Evolutionary conservation across 805 yeast species (phyloP).

Genomic region (Pichia paraexigua): DNA sequence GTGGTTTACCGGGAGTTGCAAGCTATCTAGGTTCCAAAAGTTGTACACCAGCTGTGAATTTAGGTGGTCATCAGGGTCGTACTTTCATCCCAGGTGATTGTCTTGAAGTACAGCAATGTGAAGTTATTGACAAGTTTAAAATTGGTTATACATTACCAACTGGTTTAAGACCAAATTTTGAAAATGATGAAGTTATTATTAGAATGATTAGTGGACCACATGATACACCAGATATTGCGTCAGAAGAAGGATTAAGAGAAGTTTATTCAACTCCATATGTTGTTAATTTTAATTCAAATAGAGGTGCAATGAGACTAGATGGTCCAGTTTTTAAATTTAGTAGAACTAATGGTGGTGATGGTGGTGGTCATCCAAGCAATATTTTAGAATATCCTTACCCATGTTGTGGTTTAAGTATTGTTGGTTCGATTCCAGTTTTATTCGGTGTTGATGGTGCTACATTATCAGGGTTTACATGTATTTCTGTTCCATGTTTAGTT

Average conservation of each 20-base stretch:
- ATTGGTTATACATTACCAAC: slow-evolving; percentile 15
- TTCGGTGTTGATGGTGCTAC: slow-evolving; percentile 28
- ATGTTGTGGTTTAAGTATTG: slow-evolving; percentile 23
- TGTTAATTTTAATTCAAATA: slow-evolving; percentile 24
- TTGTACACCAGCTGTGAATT: slow-evolving; percentile 22
- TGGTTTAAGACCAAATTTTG: slow-evolving; percentile 13
- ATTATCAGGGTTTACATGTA: slow-evolving; percentile 23
- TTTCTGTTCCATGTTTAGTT: slow-evolving; percentile 19
- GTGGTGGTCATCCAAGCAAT: slow-evolving; percentile 27
- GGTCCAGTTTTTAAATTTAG: slow-evolving; percentile 22
- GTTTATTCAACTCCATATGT: slow-evolving; percentile 17
- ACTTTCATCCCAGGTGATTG: slow-evolving; percentile 25
- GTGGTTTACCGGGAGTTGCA: slow-evolving; percentile 27
- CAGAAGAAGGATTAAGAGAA: slow-evolving; percentile 19
- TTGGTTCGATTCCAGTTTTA: slow-evolving; percentile 20
- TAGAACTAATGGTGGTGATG: slow-evolving; percentile 23
- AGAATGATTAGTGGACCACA: slow-evolving; percentile 25
- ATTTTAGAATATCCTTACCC: slow-evolving; percentile 26
- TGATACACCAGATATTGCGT: slow-evolving; percentile 23
- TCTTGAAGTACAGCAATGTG: slow-evolving; percentile 11
- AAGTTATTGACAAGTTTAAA: slow-evolving; percentile 1
- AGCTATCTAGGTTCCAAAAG: slow-evolving; percentile 23
- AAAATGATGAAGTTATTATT: slow-evolving; percentile 9
- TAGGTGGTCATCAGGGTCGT: slow-evolving; percentile 29
- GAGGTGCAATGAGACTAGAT: slow-evolving; percentile 26